A percentile compares a stretch with the other conserved stretches of the same genome.
Evolutionary conservation across 129 eudicot species (phyloP).

Genomic region (Saposhnikovia divaricata): DNA sequence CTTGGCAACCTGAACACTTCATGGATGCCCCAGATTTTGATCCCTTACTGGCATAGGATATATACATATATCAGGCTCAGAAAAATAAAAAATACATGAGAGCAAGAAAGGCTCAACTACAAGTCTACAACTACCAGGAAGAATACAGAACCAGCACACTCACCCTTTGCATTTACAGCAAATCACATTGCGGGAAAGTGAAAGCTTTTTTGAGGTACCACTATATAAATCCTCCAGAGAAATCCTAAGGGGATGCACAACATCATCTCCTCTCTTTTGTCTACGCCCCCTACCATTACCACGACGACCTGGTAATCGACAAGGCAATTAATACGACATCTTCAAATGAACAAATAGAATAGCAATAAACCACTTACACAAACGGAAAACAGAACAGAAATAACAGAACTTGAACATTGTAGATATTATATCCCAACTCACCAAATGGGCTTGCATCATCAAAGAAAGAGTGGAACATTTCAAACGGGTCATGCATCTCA

Average conservation of each 20-base stretch:
- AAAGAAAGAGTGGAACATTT: slow-evolving; percentile 79
- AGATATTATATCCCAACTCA: slow-evolving; percentile 33
- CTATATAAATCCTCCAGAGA: slow-evolving; percentile 64
- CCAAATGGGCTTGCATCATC: slow-evolving; percentile 85
- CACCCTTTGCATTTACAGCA: slow-evolving; percentile 76
- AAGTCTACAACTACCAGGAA: background rate
- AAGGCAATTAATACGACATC: background rate
- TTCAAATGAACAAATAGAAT: background rate
- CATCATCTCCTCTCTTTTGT: slow-evolving; percentile 78
- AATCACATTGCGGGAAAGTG: slow-evolving; percentile 58
- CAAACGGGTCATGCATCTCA: slow-evolving; percentile 76
- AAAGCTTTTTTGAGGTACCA: slow-evolving; percentile 66
- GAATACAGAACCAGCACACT: background rate
- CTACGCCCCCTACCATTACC: slow-evolving; percentile 68
- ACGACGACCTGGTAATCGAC: slow-evolving; percentile 43
- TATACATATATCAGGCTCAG: background rate
- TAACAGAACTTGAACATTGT: background rate
- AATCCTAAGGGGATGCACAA: slow-evolving; percentile 64
- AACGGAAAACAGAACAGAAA: background rate
- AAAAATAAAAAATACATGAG: background rate
- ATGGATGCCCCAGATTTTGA: slow-evolving; percentile 65
- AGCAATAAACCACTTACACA: background rate
- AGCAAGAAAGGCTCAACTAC: background rate
- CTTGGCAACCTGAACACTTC: slow-evolving; percentile 61
- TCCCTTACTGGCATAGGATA: slow-evolving; percentile 39